phyloP scores from a whole-genome alignment of 352 stramenopile genomes.

The Phytophthora quininea region DNA sequence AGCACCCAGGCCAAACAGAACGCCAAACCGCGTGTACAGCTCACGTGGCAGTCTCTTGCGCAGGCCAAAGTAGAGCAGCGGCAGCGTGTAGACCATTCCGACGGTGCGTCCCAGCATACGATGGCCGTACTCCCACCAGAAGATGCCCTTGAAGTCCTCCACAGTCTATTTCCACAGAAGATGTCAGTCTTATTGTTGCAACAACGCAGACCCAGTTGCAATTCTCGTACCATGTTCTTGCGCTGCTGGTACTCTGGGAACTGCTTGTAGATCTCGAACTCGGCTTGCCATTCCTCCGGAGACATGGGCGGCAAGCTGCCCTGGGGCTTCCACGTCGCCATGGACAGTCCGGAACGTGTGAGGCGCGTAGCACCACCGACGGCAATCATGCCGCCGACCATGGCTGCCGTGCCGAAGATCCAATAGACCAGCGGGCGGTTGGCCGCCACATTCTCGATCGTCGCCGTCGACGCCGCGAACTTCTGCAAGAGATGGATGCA shows the following conservation, averaged over 20 bases:
- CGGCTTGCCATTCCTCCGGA: slow-evolving; percentile 92
- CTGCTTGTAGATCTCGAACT: slow-evolving; percentile 99
- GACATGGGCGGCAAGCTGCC: slow-evolving; percentile 93
- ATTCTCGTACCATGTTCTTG: slow-evolving; percentile 72
- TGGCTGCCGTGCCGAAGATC: slow-evolving; percentile 93
- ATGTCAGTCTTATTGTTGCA: slow-evolving; percentile 1
- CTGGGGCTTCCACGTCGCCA: slow-evolving; percentile 97
- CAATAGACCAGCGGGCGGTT: slow-evolving; percentile 93
- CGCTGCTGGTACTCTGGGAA: slow-evolving; percentile 98
- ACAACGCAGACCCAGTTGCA: slow-evolving; percentile 9
- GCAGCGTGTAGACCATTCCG: slow-evolving; percentile 93
- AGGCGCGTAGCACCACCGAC: slow-evolving; percentile 97
- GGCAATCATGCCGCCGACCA: slow-evolving; percentile 97
- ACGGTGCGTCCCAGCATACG: slow-evolving; percentile 97
- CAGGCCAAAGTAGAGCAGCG: slow-evolving; percentile 93
- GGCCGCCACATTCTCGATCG: slow-evolving; percentile 80
- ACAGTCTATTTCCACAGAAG: slow-evolving; percentile 76
- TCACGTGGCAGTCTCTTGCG: slow-evolving; percentile 81
- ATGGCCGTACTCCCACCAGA: slow-evolving; percentile 96
- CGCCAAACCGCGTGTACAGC: slow-evolving; percentile 68
- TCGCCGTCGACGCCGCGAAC: slow-evolving; percentile 58
- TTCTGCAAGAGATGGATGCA: slow-evolving; percentile 45
- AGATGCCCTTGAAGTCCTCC: slow-evolving; percentile 99
- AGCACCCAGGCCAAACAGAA: slow-evolving; percentile 70
- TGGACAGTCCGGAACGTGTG: slow-evolving; percentile 96